Evolutionary conservation across 345 rosid genomes (phyloP), one percentile per base, ranked within the genome.

Genomic region (Eucalyptus tenuipes): DNA sequence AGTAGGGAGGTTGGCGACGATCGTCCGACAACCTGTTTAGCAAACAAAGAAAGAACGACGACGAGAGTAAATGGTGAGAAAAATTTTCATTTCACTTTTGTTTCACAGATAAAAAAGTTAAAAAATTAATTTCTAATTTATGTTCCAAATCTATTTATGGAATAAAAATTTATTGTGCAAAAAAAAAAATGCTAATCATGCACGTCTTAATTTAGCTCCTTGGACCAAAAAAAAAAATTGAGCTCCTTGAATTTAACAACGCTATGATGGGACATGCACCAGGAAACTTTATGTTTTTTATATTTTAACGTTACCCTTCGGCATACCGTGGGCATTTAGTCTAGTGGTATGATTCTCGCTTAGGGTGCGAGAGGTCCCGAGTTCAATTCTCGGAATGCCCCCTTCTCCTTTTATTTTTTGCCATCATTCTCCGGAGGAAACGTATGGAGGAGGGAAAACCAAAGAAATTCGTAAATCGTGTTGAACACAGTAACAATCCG

Each of bases 301-400:
- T 8, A 1, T 0, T 4, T 31, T 31, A 66, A 64, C 3, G 55
- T 31, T 17, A 15, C 20, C 0, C 20, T 10, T 13, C 0, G 2
- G 6, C 2, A 10, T 4, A 16, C 1, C 1, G 1, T 3, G 96
- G 96, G 96, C 96, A 91, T 93, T 96, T 95, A 97, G 97, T 95
- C 95, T 94, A 95, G 96, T 95, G 97, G 95, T 91, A 95, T 94
- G 95, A 95, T 96, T 95, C 97, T 95, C 96, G 98, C 96, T 96
- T 96, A 93, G 95, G 96, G 96, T 95, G 94, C 94, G 93, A 96
- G 95, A 95, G 95, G 96, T 93, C 95, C 94, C 93, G 95, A 95
- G 96, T 93, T 93, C 96, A 93, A 96, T 93, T 94, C 94, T 95
- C 95, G 94, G 95, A 96, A 93, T 93, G 92, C 94, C 93, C 93